Base-by-base conservation (phyloP, 1,284 basidiomycete species). In the Vanrija sp. region DNA sequence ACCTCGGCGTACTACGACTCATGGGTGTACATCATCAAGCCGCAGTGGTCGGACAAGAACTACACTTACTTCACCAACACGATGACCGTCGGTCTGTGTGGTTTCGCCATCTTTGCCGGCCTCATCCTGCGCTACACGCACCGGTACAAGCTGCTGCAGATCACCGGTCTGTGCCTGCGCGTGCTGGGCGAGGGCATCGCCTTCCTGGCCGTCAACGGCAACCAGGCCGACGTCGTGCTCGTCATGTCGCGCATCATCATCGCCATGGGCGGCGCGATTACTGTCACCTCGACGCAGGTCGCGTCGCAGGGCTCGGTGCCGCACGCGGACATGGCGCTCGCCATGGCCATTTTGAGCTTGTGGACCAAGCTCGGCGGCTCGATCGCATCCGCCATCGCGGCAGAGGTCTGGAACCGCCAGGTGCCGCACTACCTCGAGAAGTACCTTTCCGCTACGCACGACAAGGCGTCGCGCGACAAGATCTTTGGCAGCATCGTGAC, bases 101-200 rank as follows among this genome's bases (percentile, higher is more conserved):
- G 68, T 29, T 75, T 77, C 53, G 71, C 69, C 25, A 50, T 66
- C 19, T 21, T 73, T n/a, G 75, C 73, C 10, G 79, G 78, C 14
- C 49, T 75, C 8, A 61, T 77, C 48, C 65, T 69, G 62, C 65
- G 76, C 16, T 73, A 67, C 62, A 77, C 75, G 38, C 76, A 78
- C 56, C 67, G 77, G 6, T 80, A 76, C 76, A 80, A 80, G 71
- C 63, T 59, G 21, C 57, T 72, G n/a, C 66, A 68, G 58, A 43
- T 72, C 29, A 46, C 51, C 19, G 69, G 69, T 46, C 55, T 69
- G 5, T 57, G 50, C 25, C 59, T 69, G 57, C 61, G 68, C 38
- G 60, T 66, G 47, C 34, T 34, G 34, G 51, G 64, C 51, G 62
- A 64, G 57, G 69, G 63, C 43, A 40, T 72, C 16, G 61, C 60